Evolutionary conservation across 805 yeast species (phyloP).

Genomic region (Candida dendrica): DNA sequence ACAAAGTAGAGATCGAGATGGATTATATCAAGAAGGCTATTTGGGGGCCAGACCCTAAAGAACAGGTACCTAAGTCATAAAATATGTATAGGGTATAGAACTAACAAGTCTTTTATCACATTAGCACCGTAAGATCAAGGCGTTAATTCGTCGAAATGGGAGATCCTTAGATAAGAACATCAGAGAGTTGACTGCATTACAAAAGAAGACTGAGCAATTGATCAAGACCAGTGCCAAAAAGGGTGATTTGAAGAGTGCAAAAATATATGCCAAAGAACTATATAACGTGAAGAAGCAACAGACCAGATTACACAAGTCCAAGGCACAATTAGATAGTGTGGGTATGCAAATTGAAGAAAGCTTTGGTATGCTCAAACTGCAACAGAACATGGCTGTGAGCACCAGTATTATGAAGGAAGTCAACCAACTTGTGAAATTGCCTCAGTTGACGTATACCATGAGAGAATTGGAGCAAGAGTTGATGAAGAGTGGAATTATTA

Average conservation of each 20-base stretch:
- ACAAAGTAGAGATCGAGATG: conserved; percentile 37
- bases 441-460: conserved; percentile 77
- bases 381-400: conserved; percentile 72
- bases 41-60: conserved; percentile 97
- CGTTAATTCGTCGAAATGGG: conserved; percentile 73
- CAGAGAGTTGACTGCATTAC: conserved; percentile 55
- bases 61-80: conserved; percentile 52
- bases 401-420: conserved; percentile 86
- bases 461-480: conserved; percentile 81
- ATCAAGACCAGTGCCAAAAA: conserved; percentile 71
- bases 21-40: conserved; percentile 78
- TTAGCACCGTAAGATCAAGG: conserved; percentile 60
- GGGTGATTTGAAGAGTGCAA: conserved; percentile 69
- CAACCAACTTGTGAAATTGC: conserved; percentile 67
- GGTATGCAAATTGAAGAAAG: conserved; percentile 89
- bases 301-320: conserved; percentile 66
- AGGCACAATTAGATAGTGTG: conserved; percentile 80
- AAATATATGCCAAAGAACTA: conserved; percentile 75
- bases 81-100: too few species aligned
- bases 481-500: conserved; percentile 78
- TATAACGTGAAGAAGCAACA: conserved; percentile 68
- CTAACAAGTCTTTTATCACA: background rate
- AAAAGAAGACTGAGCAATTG: conserved; percentile 69
- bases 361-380: conserved; percentile 75
- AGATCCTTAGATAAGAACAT: conserved; percentile 68